Evolutionary conservation across 1,139 yeast species (phyloP), one percentile per base, ranked within the genome.

Genomic region (Candida tetrigidarum): DNA sequence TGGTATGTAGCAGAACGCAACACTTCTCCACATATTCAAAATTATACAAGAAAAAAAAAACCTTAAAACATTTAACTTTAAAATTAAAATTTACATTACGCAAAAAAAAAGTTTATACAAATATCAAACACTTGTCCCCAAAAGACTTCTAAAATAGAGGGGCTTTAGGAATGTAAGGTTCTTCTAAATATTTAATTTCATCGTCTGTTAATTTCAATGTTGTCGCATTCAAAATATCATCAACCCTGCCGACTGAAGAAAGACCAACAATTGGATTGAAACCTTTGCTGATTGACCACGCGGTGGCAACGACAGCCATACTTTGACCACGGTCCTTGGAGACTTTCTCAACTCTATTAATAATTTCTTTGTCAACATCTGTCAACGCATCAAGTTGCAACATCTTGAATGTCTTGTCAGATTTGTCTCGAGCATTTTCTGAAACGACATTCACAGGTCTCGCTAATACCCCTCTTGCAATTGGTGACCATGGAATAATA

Each of bases 241-340:
- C 80, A 20, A 83, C 72, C 50, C 88, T 67, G 50, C 69, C 71
- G 7, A 63, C 65, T 18, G 75, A 72, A 48, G 64, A 74, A 41
- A 83, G 56, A 0, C 89, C 90, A 12, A 84, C 76, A 50, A 83
- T 78, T 2, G 86, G 85, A 30, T 57, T 47, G 11, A 66, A 59
- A 5, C 85, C 86, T 57, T 81, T 81, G 39, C 66, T 48, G 5
- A 81, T 48, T 4, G 70, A 70, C 84, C 86, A 83, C 2, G 84
- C 80, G 11, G 76, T 69, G 2, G 86, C 71, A 14, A 83, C 60
- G n/a, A 66, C 66, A 0, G 86, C 81, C 86, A 81, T 82, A 6
- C 76, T 58, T 16, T 68, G 71, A 6, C 59, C 62, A 36, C 64
- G 59, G 50, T 74, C 71, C 50, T 67, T 64, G 4, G 87, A 72